A percentile compares a stretch with the other conserved stretches of the same genome.
phyloP scores from a whole-genome alignment of 371 early-diverging fungal genomes.

The Caulochytrium protostelioides region DNA sequence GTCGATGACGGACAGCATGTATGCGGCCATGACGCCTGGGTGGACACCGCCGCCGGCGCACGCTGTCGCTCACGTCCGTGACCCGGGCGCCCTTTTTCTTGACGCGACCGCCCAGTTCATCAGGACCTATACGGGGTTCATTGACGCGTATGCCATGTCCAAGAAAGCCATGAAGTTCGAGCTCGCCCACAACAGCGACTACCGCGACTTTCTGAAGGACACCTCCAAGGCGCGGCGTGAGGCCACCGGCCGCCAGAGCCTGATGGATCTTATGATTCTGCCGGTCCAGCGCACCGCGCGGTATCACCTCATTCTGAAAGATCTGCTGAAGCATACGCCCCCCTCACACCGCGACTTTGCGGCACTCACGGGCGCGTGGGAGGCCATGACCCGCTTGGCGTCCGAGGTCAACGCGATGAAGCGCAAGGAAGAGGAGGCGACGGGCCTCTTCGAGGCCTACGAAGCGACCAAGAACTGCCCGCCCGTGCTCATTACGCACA shows the following conservation, averaged over 20 bases:
- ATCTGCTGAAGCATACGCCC: slow-evolving; percentile 40
- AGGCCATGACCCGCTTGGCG: slow-evolving; percentile 36
- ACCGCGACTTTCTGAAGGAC: slow-evolving; percentile 13
- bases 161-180: slow-evolving; percentile 12
- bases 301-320: slow-evolving; percentile 41
- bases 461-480: slow-evolving; percentile 22
- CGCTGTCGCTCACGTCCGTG: slow-evolving; percentile 16
- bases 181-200: slow-evolving; percentile 11
- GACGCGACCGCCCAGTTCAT: neutral
- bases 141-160: slow-evolving; percentile 15
- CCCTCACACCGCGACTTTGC: slow-evolving; percentile 34
- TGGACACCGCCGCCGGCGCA: slow-evolving; percentile 6
- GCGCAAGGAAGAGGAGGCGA: slow-evolving; percentile 31
- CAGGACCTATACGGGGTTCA: slow-evolving; percentile 11
- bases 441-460: slow-evolving; percentile 18
- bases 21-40: slow-evolving; percentile 13
- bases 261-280: slow-evolving; percentile 36
- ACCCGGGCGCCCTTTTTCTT: neutral
- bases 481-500: slow-evolving; percentile 10
- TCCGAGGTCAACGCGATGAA: slow-evolving; percentile 44
- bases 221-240: slow-evolving; percentile 1
- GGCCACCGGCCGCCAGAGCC: slow-evolving; percentile 9
- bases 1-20: too few species aligned
- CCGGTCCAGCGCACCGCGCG: slow-evolving; percentile 46
- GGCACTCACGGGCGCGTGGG: slow-evolving; percentile 32